phyloP scores from a whole-genome alignment of 352 stramenopile genomes.

The Blastocystis sp. region DNA sequence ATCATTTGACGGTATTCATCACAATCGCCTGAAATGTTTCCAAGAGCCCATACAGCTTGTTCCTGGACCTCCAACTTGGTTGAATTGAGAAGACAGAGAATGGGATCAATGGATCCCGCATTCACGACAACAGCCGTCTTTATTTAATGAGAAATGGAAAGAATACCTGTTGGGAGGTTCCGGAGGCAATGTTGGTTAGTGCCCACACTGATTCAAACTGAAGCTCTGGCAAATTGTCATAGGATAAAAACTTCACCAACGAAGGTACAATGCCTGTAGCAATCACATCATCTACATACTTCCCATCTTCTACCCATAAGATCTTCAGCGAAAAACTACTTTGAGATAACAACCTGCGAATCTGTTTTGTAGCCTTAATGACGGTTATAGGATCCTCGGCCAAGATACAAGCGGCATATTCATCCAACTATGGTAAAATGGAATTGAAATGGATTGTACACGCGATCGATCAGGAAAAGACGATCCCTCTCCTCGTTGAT shows the following conservation, averaged over 20 bases:
- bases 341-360: slow-evolving; percentile 32
- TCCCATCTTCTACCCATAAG: not conserved
- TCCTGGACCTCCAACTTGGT: slow-evolving; percentile 72
- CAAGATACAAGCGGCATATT: not conserved
- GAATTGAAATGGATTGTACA: not conserved
- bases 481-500: not conserved
- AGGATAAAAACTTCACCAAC: slow-evolving; percentile 93
- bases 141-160: not conserved
- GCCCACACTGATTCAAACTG: slow-evolving; percentile 99
- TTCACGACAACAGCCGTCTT: slow-evolving; percentile 90
- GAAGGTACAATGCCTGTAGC: slow-evolving; percentile 87
- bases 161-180: slow-evolving; percentile 81
- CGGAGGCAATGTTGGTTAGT: slow-evolving; percentile 96
- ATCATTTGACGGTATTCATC: slow-evolving; percentile 66
- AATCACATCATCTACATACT: slow-evolving; percentile 78
- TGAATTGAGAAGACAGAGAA: slow-evolving; percentile 85
- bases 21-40: slow-evolving; percentile 96
- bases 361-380: not conserved
- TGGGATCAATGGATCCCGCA: slow-evolving; percentile 89
- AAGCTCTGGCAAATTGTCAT: slow-evolving; percentile 81
- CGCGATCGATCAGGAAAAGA: not conserved
- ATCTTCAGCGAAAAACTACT: not conserved
- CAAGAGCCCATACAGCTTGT: slow-evolving; percentile 91
- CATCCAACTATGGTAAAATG: not conserved
- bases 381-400: not conserved